phyloP scores from a whole-genome alignment of 805 yeast genomes.

The Candida anglica region DNA sequence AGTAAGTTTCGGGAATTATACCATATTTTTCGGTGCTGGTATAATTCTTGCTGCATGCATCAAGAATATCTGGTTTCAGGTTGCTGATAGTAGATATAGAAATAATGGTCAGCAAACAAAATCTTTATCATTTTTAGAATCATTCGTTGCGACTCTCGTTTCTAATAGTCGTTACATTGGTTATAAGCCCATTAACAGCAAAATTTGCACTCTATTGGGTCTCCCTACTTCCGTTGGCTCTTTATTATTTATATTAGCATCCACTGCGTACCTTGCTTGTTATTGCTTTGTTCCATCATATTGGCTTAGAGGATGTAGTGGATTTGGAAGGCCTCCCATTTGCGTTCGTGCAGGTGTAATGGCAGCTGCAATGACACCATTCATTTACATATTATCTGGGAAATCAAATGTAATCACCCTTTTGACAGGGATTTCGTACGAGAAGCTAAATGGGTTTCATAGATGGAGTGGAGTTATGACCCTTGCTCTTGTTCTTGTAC shows the following conservation, averaged over 20 bases:
- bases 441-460: conserved; percentile 49
- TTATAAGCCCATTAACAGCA: conserved; percentile 26
- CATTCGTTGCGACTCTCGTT: conserved; percentile 23
- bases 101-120: conserved; percentile 2
- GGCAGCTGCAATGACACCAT: conserved; percentile 49
- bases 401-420: conserved; percentile 47
- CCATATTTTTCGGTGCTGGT: conserved; percentile 39
- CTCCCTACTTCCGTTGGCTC: conserved; percentile 35
- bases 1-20: conserved; percentile 30
- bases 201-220: conserved; percentile 19
- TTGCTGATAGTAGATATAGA: conserved; percentile 18
- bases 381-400: conserved; percentile 47
- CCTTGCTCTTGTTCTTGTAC: conserved; percentile 43
- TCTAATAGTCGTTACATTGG: conserved; percentile 33
- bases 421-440: conserved; percentile 54
- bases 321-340: conserved; percentile 58
- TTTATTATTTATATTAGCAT: conserved; percentile 33
- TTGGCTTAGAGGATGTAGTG: conserved; percentile 48
- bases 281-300: conserved; percentile 45
- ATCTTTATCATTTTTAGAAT: conserved; percentile 16
- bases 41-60: conserved; percentile 27
- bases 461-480: conserved; percentile 43
- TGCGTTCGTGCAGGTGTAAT: conserved; percentile 51
- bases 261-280: conserved; percentile 26
- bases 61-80: conserved; percentile 26